phyloP scores from a whole-genome alignment of 1,139 yeast species.

The Yamadazyma epiphylla region DNA sequence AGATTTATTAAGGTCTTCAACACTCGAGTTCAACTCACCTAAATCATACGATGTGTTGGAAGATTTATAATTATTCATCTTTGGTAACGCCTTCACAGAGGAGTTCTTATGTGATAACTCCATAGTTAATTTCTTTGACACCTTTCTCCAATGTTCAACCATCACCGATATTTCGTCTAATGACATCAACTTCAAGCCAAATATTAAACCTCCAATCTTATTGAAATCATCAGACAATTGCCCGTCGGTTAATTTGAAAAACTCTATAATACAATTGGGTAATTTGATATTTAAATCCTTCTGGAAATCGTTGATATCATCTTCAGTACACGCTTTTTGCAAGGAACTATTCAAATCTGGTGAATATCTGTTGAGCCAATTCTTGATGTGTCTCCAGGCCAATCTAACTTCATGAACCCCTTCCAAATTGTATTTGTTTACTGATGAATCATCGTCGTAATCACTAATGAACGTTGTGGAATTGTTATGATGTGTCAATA shows the following conservation, averaged over 20 bases:
- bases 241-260: slow-evolving; percentile 64
- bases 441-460: slow-evolving; percentile 9
- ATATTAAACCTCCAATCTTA: slow-evolving; percentile 58
- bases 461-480: slow-evolving; percentile 17
- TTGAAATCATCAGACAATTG: slow-evolving; percentile 47
- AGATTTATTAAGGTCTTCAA: neutral
- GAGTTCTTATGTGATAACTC: slow-evolving; percentile 22
- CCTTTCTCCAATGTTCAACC: slow-evolving; percentile 68
- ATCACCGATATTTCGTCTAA: slow-evolving; percentile 60
- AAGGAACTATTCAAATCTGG: slow-evolving; percentile 56
- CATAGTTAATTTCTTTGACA: slow-evolving; percentile 43
- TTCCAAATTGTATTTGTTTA: slow-evolving; percentile 17
- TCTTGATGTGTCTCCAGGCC: slow-evolving; percentile 69
- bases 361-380: slow-evolving; percentile 53
- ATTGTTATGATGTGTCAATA: slow-evolving; percentile 27
- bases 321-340: slow-evolving; percentile 59
- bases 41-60: slow-evolving; percentile 12
- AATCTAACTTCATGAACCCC: slow-evolving; percentile 62
- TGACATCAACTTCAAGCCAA: slow-evolving; percentile 62
- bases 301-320: slow-evolving; percentile 62
- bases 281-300: slow-evolving; percentile 54
- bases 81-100: slow-evolving; percentile 21
- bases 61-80: slow-evolving; percentile 16
- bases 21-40: slow-evolving; percentile 4
- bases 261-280: slow-evolving; percentile 60